A percentile compares a stretch with the other conserved stretches of the same genome.
Evolutionary conservation across 805 yeast species (phyloP).

Genomic region (Nakazawaea ishiwadae): DNA sequence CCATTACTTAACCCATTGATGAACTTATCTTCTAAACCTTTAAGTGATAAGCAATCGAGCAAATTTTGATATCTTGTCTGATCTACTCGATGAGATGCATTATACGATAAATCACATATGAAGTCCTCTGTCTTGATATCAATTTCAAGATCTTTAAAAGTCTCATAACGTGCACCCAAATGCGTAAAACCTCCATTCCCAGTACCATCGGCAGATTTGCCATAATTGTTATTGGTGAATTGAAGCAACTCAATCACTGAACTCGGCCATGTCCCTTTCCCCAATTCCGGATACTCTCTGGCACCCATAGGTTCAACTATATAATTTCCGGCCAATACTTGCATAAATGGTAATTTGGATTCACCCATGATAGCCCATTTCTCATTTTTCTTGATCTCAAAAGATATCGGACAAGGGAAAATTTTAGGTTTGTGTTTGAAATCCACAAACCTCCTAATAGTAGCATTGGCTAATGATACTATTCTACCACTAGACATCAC

Average conservation of each 20-base stretch:
- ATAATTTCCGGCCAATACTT: constrained; percentile 50
- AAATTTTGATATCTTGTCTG: constrained; percentile 34
- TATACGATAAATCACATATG: constrained; percentile 52
- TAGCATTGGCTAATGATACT: constrained; percentile 3
- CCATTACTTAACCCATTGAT: constrained; percentile 89
- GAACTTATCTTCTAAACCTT: constrained; percentile 64
- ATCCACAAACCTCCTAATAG: constrained; percentile 1
- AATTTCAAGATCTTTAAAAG: constrained; percentile 68
- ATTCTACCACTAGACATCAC: background rate
- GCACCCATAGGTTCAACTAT: constrained; percentile 47
- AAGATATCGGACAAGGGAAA: constrained; percentile 35
- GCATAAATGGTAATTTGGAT: constrained; percentile 23
- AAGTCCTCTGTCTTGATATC: constrained; percentile 66
- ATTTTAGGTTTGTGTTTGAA: constrained; percentile 15
- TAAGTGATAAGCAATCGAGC: constrained; percentile 47
- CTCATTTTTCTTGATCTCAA: constrained; percentile 33
- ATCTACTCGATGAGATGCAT: constrained; percentile 31
- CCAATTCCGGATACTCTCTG: constrained; percentile 50
- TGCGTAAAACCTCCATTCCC: constrained; percentile 56
- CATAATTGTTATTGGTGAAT: constrained; percentile 30
- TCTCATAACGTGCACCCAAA: constrained; percentile 85
- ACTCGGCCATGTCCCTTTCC: constrained; percentile 38
- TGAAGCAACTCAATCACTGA: constrained; percentile 36
- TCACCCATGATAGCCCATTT: constrained; percentile 54
- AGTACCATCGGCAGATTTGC: constrained; percentile 25